These are phyloP conservation scores for Populus simonii DNA, from an alignment of 345 rosid genomes.

Conservation along the genomic window DNA sequence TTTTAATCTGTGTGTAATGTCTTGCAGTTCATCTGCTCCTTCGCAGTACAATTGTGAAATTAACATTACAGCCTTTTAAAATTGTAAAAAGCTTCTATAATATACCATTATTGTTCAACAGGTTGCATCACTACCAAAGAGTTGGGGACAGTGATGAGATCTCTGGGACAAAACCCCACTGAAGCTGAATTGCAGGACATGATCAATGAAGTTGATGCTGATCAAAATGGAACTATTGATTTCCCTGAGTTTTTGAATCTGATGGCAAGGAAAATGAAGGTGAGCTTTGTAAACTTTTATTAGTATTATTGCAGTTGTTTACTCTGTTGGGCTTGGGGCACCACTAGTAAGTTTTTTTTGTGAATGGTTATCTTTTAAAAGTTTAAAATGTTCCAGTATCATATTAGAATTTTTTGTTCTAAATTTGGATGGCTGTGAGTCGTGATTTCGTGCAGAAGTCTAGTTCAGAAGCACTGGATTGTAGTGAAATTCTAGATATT, in stretches of 20 bases:
- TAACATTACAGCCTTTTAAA: too few relatives aligned
- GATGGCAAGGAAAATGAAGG: conserved; percentile 50
- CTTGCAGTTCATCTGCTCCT: too few relatives aligned
- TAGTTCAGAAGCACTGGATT: neutral
- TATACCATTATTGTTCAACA: neutral
- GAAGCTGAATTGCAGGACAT: conserved; percentile 52
- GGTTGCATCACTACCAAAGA: conserved; percentile 53
- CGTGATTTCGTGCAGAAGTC: neutral
- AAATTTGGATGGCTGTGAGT: neutral
- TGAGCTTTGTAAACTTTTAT: conserved; percentile 1
- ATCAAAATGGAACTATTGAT: conserved; percentile 50
- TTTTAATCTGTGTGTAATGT: too few relatives aligned
- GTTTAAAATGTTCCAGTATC: neutral
- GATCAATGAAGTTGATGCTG: conserved; percentile 56
- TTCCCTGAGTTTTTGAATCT: conserved; percentile 50
- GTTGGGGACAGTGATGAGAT: conserved; percentile 53
- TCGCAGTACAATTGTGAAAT: too few relatives aligned
- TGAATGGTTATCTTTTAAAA: neutral
- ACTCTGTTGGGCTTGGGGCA: neutral
- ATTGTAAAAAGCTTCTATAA: too few relatives aligned
- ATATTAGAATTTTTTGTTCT: neutral
- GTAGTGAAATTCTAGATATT: neutral
- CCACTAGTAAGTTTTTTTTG: too few relatives aligned
- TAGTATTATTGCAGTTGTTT: neutral
- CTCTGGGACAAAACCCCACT: conserved; percentile 54